Conservation (phyloP, 306 rosid species). For the Cicer judaicum region DNA sequence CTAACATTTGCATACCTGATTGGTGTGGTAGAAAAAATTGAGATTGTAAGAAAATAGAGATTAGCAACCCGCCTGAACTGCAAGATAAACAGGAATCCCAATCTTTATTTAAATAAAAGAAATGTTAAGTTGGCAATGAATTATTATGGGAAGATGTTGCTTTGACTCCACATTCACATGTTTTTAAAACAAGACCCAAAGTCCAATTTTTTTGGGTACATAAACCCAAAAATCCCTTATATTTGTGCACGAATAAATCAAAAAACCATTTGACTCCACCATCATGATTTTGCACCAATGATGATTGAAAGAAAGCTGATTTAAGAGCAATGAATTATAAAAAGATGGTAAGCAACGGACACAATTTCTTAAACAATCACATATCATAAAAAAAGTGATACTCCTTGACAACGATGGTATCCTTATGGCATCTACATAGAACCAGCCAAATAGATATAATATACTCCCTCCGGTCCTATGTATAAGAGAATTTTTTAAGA, state of each 20-base stretch:
- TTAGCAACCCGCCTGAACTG: slow-evolving; percentile 98
- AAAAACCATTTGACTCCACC: slow-evolving; percentile 30
- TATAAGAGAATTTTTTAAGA: too few species aligned
- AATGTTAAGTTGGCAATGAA: slow-evolving; percentile 11
- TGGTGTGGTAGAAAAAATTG: slow-evolving; percentile 84
- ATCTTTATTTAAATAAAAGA: slow-evolving; percentile 37
- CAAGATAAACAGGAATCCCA: slow-evolving; percentile 44
- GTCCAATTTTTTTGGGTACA: background rate
- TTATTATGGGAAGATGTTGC: slow-evolving; percentile 6
- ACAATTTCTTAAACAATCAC: slow-evolving; percentile 16
- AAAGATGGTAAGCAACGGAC: slow-evolving; percentile 5
- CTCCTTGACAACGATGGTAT: slow-evolving; percentile 7
- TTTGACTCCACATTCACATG: background rate
- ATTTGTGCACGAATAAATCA: slow-evolving; percentile 7
- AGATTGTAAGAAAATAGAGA: slow-evolving; percentile 80
- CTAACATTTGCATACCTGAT: slow-evolving; percentile 61
- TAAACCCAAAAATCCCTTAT: slow-evolving; percentile 4
- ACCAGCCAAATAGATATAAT: slow-evolving; percentile 1
- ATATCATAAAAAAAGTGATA: background rate
- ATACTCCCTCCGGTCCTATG: too few species aligned
- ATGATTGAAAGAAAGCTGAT: slow-evolving; percentile 10
- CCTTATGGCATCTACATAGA: slow-evolving; percentile 22
- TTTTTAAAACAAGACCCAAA: slow-evolving; percentile 24
- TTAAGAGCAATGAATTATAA: slow-evolving; percentile 18
- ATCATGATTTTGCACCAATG: slow-evolving; percentile 23